Base-by-base conservation (phyloP, 2,329 filamentous ascomycete species). In the Verticillium klebahnii region DNA sequence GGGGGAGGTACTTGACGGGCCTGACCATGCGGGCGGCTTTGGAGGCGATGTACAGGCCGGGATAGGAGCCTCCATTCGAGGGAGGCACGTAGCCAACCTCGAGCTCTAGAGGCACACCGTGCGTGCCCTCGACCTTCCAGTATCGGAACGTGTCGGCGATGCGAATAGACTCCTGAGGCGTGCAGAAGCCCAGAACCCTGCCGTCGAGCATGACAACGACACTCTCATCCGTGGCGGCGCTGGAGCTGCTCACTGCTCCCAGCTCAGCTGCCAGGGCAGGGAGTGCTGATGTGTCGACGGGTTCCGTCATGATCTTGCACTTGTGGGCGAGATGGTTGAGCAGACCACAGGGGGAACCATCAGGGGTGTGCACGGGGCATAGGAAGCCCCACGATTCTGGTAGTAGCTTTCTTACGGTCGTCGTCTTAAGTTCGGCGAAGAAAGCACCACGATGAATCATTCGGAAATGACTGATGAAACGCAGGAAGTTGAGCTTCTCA, bases 381-480 rank as follows among this genome's bases (percentile, higher is more conserved):
- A 99, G 81, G 78, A 97, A 99, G 8, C 95, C 95, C 95, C 95
- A 99, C 68, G 93, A 97, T 73, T 99, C 95, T 2, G 95, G 95
- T 23, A 98, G 79, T 68, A 99, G 81, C 76, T 98, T 99, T 79
- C 95, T 87, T 58, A 99, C 95, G 0, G 95, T 95, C 0, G 95
- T 99, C 0, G 95, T 99, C 78, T 97, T 98, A 66, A 99, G 79
- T 74, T 98, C 92, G 3, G 95, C 95, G 75, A 99, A 99, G 85
- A 99, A 99, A 73, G 92, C 95, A 82, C 95, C 95, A 87, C 95
- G 88, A 80, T 99, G 95, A 62, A 99, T 92, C 93, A 97, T 97
- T 68, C 95, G 90, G 84, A 99, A 99, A 76, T 99, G 95, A 75
- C 92, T 95, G 79, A 99, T 96, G 79, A 98, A 99, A 70, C 95